phyloP scores from a whole-genome alignment of 208 protist species.

The Herpetomonas tarakana region DNA sequence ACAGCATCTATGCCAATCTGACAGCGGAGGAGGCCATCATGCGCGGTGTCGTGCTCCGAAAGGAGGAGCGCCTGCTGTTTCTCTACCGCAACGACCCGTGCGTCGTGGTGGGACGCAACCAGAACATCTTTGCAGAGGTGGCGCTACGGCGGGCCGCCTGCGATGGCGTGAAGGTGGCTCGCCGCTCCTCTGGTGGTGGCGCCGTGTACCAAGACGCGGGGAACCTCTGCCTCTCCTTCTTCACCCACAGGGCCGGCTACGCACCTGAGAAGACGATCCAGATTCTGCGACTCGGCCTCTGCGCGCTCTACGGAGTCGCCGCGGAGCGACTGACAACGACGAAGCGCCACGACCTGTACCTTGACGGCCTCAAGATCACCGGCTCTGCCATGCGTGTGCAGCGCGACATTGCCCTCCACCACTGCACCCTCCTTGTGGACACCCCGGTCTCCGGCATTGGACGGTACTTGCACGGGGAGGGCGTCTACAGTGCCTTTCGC shows the following conservation, averaged over 20 bases:
- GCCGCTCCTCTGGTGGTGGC: constrained; percentile 77
- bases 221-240: constrained; percentile 83
- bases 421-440: constrained; percentile 81
- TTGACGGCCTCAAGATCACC: constrained; percentile 82
- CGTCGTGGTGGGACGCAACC: constrained; percentile 83
- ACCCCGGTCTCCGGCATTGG: constrained; percentile 32
- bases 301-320: constrained; percentile 29
- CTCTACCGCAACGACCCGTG: constrained; percentile 81
- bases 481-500: constrained; percentile 40
- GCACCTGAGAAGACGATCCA: constrained; percentile 70
- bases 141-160: constrained; percentile 27
- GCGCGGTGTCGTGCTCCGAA: constrained; percentile 41
- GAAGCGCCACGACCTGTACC: constrained; percentile 72
- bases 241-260: constrained; percentile 70
- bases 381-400: constrained; percentile 89
- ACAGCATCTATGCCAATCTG: constrained; percentile 71
- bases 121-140: constrained; percentile 75
- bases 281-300: constrained; percentile 54
- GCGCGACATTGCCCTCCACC: constrained; percentile 75
- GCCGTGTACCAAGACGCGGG: constrained; percentile 82
- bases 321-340: constrained; percentile 50
- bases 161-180: constrained; percentile 58
- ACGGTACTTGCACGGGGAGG: constrained; percentile 53
- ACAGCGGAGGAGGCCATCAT: constrained; percentile 70
- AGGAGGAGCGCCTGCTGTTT: constrained; percentile 39